These are phyloP conservation scores for Trichoderma koningii DNA, from an alignment of 2,329 filamentous ascomycete species.

Conservation along the genomic window DNA sequence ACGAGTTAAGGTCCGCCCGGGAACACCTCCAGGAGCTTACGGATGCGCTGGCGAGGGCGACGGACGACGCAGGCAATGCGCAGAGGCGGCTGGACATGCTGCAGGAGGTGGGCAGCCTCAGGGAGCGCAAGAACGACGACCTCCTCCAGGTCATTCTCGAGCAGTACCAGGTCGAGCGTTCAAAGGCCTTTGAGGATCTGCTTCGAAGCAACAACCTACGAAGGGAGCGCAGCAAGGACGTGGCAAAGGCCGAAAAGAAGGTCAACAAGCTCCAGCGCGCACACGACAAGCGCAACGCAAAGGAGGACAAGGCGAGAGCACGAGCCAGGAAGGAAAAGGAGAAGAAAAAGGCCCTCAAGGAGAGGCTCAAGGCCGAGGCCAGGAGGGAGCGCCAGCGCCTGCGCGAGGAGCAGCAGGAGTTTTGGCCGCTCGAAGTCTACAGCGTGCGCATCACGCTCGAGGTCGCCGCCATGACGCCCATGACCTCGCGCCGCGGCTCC, in stretches of 20 bases:
- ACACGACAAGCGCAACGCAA: conserved; percentile 36
- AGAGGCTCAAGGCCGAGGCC: conserved; percentile 42
- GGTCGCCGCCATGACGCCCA: conserved; percentile 44
- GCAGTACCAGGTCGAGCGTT: conserved; percentile 48
- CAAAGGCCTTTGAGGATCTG: conserved; percentile 46
- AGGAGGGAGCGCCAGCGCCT: conserved; percentile 49
- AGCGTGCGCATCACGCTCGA: conserved; percentile 53
- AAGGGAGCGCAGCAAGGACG: conserved; percentile 40
- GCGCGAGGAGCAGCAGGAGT: conserved; percentile 46
- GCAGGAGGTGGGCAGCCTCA: conserved; percentile 42
- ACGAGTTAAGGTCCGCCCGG: conserved; percentile 33
- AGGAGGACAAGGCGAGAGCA: conserved; percentile 35
- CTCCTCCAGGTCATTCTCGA: conserved; percentile 44
- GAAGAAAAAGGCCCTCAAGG: conserved; percentile 41
- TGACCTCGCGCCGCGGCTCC: conserved; percentile 53
- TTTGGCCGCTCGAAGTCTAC: conserved; percentile 54
- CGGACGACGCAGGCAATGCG: conserved; percentile 33
- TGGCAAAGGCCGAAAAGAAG: conserved; percentile 40
- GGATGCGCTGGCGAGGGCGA: conserved; percentile 30
- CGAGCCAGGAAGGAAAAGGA: conserved; percentile 42
- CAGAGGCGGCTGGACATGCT: conserved; percentile 46
- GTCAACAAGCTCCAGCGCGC: conserved; percentile 36
- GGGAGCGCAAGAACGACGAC: conserved; percentile 40
- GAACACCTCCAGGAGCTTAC: conserved; percentile 37
- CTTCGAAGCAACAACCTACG: conserved; percentile 38